Conservation (phyloP, 306 rosid species). For the Calophaca sinica region DNA sequence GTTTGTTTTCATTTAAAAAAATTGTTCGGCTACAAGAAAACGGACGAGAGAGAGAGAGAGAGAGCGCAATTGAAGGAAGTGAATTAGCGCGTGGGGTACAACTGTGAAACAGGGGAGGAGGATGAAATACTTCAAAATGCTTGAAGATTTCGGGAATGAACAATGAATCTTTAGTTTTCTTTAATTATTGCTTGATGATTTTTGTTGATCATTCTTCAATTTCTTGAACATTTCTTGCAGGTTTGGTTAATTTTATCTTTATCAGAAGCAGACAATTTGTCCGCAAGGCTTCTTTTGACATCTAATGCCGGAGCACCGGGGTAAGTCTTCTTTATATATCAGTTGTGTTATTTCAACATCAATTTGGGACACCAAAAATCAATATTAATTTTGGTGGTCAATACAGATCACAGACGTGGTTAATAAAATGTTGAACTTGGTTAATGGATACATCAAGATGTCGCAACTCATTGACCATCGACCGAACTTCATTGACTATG, state of each 20-base stretch:
- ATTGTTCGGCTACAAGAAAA: background rate
- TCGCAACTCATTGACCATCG: too few relatives aligned
- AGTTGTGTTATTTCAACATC: too few relatives aligned
- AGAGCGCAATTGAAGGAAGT: background rate
- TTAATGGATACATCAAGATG: too few relatives aligned
- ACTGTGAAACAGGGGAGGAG: constrained; percentile 1
- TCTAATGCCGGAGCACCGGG: constrained; percentile 52
- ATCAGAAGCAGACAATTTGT: constrained; percentile 55
- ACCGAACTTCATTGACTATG: too few relatives aligned
- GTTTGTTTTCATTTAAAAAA: background rate
- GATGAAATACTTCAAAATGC: background rate
- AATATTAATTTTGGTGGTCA: too few relatives aligned
- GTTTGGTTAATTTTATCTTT: constrained; percentile 50
- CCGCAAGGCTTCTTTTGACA: constrained; percentile 58
- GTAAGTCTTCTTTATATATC: constrained; percentile 39
- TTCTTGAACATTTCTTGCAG: constrained; percentile 55
- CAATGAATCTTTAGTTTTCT: background rate
- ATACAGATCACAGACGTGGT: too few relatives aligned
- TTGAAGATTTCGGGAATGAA: constrained; percentile 10
- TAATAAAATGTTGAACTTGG: too few relatives aligned
- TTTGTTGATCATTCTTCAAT: background rate
- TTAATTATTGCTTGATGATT: background rate
- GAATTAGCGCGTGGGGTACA: background rate
- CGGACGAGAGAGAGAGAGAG: too few relatives aligned
- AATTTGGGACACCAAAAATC: too few relatives aligned